A percentile compares a stretch with the other conserved stretches of the same genome.
These are phyloP conservation scores for Fusarium gaditjirri DNA, from an alignment of 2,329 filamentous ascomycete genomes.

Conservation along the genomic window DNA sequence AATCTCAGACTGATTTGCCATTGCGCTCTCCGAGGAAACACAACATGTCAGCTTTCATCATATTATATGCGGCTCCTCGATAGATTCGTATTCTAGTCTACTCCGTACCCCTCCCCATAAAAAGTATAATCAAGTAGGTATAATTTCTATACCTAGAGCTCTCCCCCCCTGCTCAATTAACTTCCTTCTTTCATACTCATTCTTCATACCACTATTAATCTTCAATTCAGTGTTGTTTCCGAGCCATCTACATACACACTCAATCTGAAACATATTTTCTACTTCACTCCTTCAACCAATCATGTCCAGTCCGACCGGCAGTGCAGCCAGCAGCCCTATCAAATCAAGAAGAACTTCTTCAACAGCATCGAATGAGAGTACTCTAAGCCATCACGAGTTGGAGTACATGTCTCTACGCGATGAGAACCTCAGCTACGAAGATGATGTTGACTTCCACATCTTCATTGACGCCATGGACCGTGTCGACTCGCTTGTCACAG, in stretches of 20 bases:
- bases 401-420: slow-evolving; percentile 42
- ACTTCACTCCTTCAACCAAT: not conserved
- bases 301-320: slow-evolving; percentile 29
- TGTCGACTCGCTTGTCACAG: slow-evolving; percentile 38
- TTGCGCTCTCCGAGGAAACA: slow-evolving; percentile 17
- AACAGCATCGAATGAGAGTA: slow-evolving; percentile 35
- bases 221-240: not conserved
- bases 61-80: slow-evolving; percentile 22
- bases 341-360: slow-evolving; percentile 31
- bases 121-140: slow-evolving; percentile 25
- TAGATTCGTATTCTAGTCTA: slow-evolving; percentile 16
- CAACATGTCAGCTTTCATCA: slow-evolving; percentile 38
- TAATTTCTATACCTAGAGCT: slow-evolving; percentile 16
- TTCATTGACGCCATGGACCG: slow-evolving; percentile 43
- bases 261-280: not conserved
- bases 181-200: slow-evolving; percentile 1
- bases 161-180: slow-evolving; percentile 17
- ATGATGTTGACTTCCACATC: slow-evolving; percentile 41
- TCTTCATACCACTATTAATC: slow-evolving; percentile 2
- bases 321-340: slow-evolving; percentile 19
- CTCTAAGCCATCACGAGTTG: slow-evolving; percentile 34
- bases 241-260: not conserved
- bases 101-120: slow-evolving; percentile 17
- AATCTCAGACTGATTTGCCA: slow-evolving; percentile 33
- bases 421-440: slow-evolving; percentile 39